phyloP scores from a whole-genome alignment of 345 rosid genomes.

The Eucalyptus camaldulensis region DNA sequence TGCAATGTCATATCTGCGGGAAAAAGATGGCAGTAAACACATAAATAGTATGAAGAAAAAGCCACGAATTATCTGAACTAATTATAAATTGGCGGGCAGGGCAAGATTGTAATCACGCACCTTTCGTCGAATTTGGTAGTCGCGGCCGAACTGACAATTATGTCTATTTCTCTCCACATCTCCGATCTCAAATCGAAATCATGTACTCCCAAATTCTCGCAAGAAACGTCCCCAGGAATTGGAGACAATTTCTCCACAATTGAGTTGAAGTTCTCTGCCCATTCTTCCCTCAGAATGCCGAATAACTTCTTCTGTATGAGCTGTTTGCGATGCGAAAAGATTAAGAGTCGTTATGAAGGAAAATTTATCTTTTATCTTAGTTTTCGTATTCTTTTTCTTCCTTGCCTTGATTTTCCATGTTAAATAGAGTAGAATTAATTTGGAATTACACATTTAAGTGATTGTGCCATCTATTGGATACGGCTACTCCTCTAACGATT shows the following conservation, averaged over 20 bases:
- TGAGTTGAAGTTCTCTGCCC: neutral
- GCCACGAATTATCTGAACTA: neutral
- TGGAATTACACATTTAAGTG: neutral
- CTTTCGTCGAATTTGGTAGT: constrained; percentile 32
- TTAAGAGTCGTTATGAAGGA: neutral
- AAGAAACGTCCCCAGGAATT: constrained; percentile 15
- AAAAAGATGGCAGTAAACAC: neutral
- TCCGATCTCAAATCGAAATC: constrained; percentile 4
- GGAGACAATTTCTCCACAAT: neutral
- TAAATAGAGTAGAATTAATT: neutral
- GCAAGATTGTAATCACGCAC: neutral
- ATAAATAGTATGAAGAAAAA: neutral
- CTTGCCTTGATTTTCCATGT: neutral
- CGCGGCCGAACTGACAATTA: constrained; percentile 25
- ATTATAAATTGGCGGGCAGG: neutral
- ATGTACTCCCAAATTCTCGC: constrained; percentile 7
- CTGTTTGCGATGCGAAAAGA: neutral
- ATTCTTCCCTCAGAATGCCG: neutral
- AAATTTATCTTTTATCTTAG: neutral
- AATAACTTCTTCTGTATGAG: neutral
- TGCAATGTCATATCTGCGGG: constrained; percentile 33
- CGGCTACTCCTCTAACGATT: neutral
- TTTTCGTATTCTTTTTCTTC: neutral
- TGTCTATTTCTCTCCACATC: constrained; percentile 15
- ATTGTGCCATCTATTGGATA: neutral